A percentile compares a stretch with the other conserved stretches of the same genome.
Conservation (phyloP, 805 yeast genomes). For the Maudiozyma bulderi region DNA sequence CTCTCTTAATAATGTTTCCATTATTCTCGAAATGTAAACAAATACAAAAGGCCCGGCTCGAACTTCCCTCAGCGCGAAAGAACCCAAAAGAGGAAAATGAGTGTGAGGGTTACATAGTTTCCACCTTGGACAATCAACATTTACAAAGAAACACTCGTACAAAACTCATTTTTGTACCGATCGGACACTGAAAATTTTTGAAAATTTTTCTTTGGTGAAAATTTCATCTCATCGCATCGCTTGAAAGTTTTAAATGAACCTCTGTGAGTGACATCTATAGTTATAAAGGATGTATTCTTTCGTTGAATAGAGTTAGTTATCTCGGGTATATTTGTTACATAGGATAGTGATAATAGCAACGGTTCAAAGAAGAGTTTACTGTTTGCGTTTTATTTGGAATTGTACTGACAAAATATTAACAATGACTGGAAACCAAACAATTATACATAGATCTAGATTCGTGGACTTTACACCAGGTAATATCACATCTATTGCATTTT, state of each 20-base stretch:
- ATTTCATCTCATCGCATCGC: conserved; percentile 16
- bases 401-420: not conserved
- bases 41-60: not conserved
- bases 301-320: too few relatives aligned
- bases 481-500: conserved; percentile 73
- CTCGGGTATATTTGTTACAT: too few relatives aligned
- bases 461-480: conserved; percentile 81
- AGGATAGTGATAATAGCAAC: too few relatives aligned
- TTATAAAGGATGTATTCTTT: not conserved
- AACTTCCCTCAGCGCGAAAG: not conserved
- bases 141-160: too few relatives aligned
- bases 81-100: too few relatives aligned
- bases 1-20: not conserved
- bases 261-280: not conserved
- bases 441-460: conserved; percentile 78
- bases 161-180: too few relatives aligned
- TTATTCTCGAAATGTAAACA: not conserved
- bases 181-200: conserved; percentile 6
- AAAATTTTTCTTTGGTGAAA: not conserved
- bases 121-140: too few relatives aligned
- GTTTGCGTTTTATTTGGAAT: too few relatives aligned
- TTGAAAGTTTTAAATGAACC: not conserved
- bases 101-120: too few relatives aligned
- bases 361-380: too few relatives aligned
- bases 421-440: not conserved